Base-by-base conservation (phyloP, 2,329 filamentous ascomycete species). In the Ceratocystis variospora region DNA sequence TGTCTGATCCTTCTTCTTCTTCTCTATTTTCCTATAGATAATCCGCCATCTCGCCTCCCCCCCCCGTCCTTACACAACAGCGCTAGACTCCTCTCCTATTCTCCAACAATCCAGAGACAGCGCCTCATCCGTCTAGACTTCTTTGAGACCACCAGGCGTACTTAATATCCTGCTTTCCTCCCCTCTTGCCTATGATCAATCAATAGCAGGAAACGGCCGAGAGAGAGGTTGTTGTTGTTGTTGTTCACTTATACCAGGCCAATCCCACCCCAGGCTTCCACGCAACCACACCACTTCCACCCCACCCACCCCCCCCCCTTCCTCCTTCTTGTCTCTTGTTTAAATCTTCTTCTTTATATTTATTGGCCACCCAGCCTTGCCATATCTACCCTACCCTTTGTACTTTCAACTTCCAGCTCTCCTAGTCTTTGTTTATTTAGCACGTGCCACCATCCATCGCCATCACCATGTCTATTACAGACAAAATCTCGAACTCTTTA, bases 391-490 rank as follows among this genome's bases (percentile, higher is more conserved):
- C 46, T 50, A n/a, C 22, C 46, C 22, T 22, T 22, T 22, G 46
- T 6, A 1, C 33, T 41, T 4, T 15, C 37, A 15, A 41, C 15
- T 41, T 41, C 37, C 10, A 12, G 37, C 12, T 41, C 12, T 41
- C 37, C 37, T 12, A 5, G 10, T 41, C 37, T 41, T 41, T 41
- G 37, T 41, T 41, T 5, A 4, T 5, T 41, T 12, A 1, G 10
- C 37, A 41, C 3, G 10, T 15, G 37, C 37, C 19, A 25, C n/a
- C n/a, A n/a, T n/a, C 15, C 45, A 10, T 48, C 45, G 45, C n/a
- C 45, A 48, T 48, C 45, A 69, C 71, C 22, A 70, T 73, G 22
- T 69, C 72, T 41, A 71, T 72, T 17, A 70, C 72, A 5, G 71
- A 72, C 10, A 68, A 74, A 19, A 71, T 73, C 44, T 71, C 75